A percentile compares a stretch with the other conserved stretches of the same genome.
These are phyloP conservation scores for Globomyces sp. DNA, from an alignment of 371 early-diverging fungal species.

Conservation along the genomic window DNA sequence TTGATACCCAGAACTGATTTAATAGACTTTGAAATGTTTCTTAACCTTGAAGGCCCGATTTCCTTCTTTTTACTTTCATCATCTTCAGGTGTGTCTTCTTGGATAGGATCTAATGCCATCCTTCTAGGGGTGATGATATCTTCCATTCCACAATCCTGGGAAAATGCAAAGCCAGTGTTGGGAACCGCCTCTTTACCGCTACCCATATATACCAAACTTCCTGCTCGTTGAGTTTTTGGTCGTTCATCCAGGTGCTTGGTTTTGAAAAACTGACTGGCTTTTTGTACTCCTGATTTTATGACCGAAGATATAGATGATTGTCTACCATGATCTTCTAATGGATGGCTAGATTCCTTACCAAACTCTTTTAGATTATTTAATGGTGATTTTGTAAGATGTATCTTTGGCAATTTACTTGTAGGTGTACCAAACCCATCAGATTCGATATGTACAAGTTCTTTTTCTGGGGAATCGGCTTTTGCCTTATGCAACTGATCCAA, in stretches of 20 bases:
- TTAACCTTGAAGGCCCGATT: not conserved
- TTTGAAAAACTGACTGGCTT: conserved; percentile 20
- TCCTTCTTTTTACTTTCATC: conserved; percentile 1
- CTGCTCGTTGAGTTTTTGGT: conserved; percentile 8
- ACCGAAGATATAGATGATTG: not conserved
- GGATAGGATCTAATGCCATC: not conserved
- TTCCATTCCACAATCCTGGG: conserved; percentile 48
- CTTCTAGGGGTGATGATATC: conserved; percentile 45
- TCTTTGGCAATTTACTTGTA: no score
- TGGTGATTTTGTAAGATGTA: no score
- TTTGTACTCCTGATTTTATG: not conserved
- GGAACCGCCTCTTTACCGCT: conserved; percentile 28
- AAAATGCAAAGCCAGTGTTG: conserved; percentile 51
- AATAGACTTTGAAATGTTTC: conserved; percentile 7
- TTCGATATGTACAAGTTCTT: no score
- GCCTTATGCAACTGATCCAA: not conserved
- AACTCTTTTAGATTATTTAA: no score
- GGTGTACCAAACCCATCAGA: not conserved
- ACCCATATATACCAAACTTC: conserved; percentile 44
- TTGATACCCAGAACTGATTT: conserved; percentile 1
- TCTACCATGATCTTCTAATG: not conserved
- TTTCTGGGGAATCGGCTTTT: not conserved
- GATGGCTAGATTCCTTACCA: not conserved
- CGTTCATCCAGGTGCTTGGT: conserved; percentile 4
- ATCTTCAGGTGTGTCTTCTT: conserved; percentile 2